Evolutionary conservation across 1,284 basidiomycete species (phyloP).

Genomic region (Ustilago cynodontis): DNA sequence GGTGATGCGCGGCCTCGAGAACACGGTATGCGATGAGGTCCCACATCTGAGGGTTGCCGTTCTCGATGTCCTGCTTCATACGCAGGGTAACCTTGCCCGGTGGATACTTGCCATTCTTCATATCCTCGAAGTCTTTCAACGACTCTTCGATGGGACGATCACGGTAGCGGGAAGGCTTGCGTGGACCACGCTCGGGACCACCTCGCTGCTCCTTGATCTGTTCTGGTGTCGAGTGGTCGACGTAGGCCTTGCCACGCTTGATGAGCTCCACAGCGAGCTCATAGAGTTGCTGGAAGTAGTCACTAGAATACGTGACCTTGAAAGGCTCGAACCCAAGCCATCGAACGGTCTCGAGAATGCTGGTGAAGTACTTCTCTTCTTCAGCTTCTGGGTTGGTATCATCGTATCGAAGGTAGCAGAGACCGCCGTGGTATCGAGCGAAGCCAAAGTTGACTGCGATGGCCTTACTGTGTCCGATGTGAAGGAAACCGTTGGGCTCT

Average conservation of each 20-base stretch:
- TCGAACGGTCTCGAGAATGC: slow-evolving; percentile 91
- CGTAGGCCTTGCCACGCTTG: slow-evolving; percentile 89
- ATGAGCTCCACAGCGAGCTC: slow-evolving; percentile 92
- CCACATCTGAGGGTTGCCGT: slow-evolving; percentile 99
- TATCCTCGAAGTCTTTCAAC: slow-evolving; percentile 86
- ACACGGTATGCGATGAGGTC: slow-evolving; percentile 97
- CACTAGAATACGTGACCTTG: slow-evolving; percentile 99
- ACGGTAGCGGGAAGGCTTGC: slow-evolving; percentile 88
- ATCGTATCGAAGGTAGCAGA: slow-evolving; percentile 94
- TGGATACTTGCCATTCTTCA: slow-evolving; percentile 90
- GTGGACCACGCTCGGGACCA: slow-evolving; percentile 83
- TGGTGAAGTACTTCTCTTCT: slow-evolving; percentile 94
- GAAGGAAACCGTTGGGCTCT: slow-evolving; percentile 96
- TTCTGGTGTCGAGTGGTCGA: slow-evolving; percentile 95
- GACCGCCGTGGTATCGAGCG: slow-evolving; percentile 88
- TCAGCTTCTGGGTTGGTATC: slow-evolving; percentile 99
- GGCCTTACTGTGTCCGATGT: slow-evolving; percentile 96
- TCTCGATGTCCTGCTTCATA: slow-evolving; percentile 94
- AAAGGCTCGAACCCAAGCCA: slow-evolving; percentile 99
- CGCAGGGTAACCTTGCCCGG: slow-evolving; percentile 91
- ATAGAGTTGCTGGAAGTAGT: slow-evolving; percentile 92
- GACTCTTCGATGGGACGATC: slow-evolving; percentile 86
- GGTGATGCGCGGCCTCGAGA: slow-evolving; percentile 89
- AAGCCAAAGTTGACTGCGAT: slow-evolving; percentile 99
- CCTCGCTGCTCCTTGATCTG: slow-evolving; percentile 90